A percentile compares a stretch with the other conserved stretches of the same genome.
phyloP scores from a whole-genome alignment of 495 filamentous ascomycete species.

The Alectoria sarmentosa region DNA sequence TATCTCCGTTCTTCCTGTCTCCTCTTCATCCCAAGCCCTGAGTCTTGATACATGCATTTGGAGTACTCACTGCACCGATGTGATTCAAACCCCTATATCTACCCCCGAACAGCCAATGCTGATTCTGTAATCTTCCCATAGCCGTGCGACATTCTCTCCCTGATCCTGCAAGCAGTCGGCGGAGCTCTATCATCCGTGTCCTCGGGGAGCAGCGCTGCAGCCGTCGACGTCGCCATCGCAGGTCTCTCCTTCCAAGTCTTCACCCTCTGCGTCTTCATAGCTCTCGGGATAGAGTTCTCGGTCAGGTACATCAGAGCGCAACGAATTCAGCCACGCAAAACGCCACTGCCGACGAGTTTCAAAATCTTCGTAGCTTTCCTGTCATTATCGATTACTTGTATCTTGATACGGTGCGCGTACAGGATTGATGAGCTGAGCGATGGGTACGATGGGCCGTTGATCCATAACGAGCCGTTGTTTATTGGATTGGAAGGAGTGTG shows the following conservation, averaged over 20 bases:
- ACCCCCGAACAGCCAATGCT: background rate
- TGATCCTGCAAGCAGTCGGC: slow-evolving; percentile 46
- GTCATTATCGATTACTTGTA: slow-evolving; percentile 36
- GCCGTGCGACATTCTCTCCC: slow-evolving; percentile 42
- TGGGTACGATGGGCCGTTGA: slow-evolving; percentile 37
- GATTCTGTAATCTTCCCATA: background rate
- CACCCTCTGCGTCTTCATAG: slow-evolving; percentile 43
- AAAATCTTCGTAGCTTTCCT: slow-evolving; percentile 43
- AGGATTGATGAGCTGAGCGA: slow-evolving; percentile 44
- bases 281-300: slow-evolving; percentile 38
- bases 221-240: slow-evolving; percentile 34
- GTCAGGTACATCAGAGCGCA: slow-evolving; percentile 29
- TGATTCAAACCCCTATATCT: background rate
- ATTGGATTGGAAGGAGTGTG: slow-evolving; percentile 45
- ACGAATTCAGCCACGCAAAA: slow-evolving; percentile 20
- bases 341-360: slow-evolving; percentile 24
- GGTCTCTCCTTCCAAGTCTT: slow-evolving; percentile 42
- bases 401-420: slow-evolving; percentile 43
- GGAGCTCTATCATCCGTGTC: slow-evolving; percentile 38
- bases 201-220: slow-evolving; percentile 25
- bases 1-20: background rate
- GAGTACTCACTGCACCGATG: background rate
- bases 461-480: slow-evolving; percentile 41
- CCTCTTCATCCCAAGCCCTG: background rate
- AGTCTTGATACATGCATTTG: background rate